Evolutionary conservation across 2,329 filamentous ascomycete species (phyloP).

Genomic region (Talaromyces marneffei): DNA sequence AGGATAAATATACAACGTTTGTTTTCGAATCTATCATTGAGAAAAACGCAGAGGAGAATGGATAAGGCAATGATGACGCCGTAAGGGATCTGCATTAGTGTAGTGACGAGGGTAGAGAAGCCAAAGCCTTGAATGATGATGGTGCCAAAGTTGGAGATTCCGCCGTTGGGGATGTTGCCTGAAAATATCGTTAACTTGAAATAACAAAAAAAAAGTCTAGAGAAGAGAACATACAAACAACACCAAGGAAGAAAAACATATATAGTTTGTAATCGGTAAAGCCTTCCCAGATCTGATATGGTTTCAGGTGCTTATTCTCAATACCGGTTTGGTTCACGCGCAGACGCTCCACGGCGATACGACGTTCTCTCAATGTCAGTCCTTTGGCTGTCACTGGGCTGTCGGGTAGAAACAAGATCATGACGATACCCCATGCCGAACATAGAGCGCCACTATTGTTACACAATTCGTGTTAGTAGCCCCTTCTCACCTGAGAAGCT

Average conservation of each 20-base stretch:
- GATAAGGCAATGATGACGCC: constrained; percentile 47
- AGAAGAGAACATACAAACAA: constrained; percentile 32
- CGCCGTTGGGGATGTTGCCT: constrained; percentile 51
- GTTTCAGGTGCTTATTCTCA: constrained; percentile 53
- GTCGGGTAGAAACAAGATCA: constrained; percentile 54
- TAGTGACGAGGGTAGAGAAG: constrained; percentile 49
- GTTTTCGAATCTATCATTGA: constrained; percentile 45
- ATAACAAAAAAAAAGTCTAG: not conserved
- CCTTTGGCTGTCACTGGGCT: constrained; percentile 51
- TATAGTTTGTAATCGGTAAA: constrained; percentile 56
- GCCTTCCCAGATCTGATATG: constrained; percentile 51
- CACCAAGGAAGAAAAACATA: constrained; percentile 50
- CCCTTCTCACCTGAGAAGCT: not conserved
- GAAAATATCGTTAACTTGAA: too few species aligned
- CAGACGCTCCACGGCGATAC: constrained; percentile 52
- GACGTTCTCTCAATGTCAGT: constrained; percentile 47
- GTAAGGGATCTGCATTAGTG: constrained; percentile 50
- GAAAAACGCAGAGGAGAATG: constrained; percentile 45
- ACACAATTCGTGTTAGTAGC: not conserved
- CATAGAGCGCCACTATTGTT: constrained; percentile 46
- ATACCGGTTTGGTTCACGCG: constrained; percentile 55
- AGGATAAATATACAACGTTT: constrained; percentile 50
- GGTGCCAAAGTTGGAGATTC: constrained; percentile 55
- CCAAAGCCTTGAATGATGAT: constrained; percentile 56
- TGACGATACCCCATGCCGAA: constrained; percentile 54